A percentile compares a stretch with the other conserved stretches of the same genome.
These are phyloP conservation scores for Davidsoniella australis DNA, from an alignment of 2,329 filamentous ascomycete genomes.

Conservation along the genomic window DNA sequence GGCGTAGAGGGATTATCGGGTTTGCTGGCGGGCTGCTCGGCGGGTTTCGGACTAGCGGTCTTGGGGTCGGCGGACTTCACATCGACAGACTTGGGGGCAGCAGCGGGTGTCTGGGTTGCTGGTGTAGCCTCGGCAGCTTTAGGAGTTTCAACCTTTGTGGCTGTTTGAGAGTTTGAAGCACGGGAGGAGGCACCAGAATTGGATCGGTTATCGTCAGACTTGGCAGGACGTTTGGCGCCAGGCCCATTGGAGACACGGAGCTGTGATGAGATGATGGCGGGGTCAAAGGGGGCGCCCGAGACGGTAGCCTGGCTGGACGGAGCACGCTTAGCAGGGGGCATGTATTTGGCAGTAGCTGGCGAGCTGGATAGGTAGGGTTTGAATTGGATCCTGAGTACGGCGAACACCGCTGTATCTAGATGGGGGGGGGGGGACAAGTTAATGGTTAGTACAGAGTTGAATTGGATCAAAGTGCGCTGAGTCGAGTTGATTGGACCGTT, in stretches of 20 bases:
- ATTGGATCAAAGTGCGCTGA: background rate
- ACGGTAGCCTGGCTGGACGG: slow-evolving; percentile 58
- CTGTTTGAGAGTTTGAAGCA: slow-evolving; percentile 1
- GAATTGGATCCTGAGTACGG: slow-evolving; percentile 40
- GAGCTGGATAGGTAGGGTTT: slow-evolving; percentile 31
- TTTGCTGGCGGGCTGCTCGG: slow-evolving; percentile 18
- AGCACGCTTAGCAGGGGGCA: slow-evolving; percentile 71
- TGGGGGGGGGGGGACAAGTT: background rate
- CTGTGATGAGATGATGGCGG: slow-evolving; percentile 81
- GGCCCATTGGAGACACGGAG: slow-evolving; percentile 22
- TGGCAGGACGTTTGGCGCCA: slow-evolving; percentile 5
- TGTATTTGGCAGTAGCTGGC: slow-evolving; percentile 45
- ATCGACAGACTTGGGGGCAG: slow-evolving; percentile 20
- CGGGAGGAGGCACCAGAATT: slow-evolving; percentile 4
- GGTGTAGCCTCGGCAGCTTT: slow-evolving; percentile 4
- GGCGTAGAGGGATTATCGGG: slow-evolving; percentile 14
- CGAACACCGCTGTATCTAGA: slow-evolving; percentile 78
- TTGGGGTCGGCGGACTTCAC: slow-evolving; percentile 18
- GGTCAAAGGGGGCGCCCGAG: slow-evolving; percentile 62
- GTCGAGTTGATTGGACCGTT: too few relatives aligned
- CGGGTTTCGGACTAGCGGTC: slow-evolving; percentile 7
- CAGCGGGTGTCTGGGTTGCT: slow-evolving; percentile 12
- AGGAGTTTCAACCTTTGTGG: slow-evolving; percentile 3
- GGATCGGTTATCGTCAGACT: slow-evolving; percentile 1
- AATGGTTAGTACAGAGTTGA: background rate